These are phyloP conservation scores for Pelagomonas calceolata DNA, from an alignment of 108 stramenopile genomes.

Conservation along the genomic window DNA sequence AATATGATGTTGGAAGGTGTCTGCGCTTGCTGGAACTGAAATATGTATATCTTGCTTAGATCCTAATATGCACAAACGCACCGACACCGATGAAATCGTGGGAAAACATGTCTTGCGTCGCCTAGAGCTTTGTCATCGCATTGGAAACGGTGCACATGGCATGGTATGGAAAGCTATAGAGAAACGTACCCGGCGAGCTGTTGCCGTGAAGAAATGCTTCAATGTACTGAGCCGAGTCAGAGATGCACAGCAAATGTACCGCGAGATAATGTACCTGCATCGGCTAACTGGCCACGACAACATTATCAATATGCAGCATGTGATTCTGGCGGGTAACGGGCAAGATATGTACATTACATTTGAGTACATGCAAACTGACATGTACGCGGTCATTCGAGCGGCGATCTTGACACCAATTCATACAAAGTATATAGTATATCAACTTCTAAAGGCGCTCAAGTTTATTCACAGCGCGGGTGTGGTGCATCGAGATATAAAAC, in stretches of 20 bases:
- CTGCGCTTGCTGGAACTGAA: too few species aligned
- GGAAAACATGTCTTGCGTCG: neutral
- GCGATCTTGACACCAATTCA: slow-evolving; percentile 57
- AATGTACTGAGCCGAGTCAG: neutral
- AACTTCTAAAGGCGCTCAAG: slow-evolving; percentile 63
- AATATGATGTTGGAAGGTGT: too few species aligned
- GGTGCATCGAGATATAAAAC: slow-evolving; percentile 42
- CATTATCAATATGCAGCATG: slow-evolving; percentile 57
- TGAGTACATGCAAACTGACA: slow-evolving; percentile 68
- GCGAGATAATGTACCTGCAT: slow-evolving; percentile 68
- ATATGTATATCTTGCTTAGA: too few species aligned
- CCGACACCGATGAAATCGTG: slow-evolving; percentile 10
- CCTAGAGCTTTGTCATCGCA: slow-evolving; percentile 1
- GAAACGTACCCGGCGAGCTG: slow-evolving; percentile 7
- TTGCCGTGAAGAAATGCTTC: slow-evolving; percentile 7
- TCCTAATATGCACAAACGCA: too few species aligned
- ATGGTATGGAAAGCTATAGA: slow-evolving; percentile 13
- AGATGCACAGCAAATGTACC: slow-evolving; percentile 22
- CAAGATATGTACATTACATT: slow-evolving; percentile 70
- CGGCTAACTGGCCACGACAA: slow-evolving; percentile 60
- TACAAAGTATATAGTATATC: slow-evolving; percentile 65
- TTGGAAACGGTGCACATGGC: slow-evolving; percentile 3
- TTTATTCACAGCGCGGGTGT: slow-evolving; percentile 36
- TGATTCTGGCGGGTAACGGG: slow-evolving; percentile 64
- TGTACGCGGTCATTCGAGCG: slow-evolving; percentile 67